A percentile compares a stretch with the other conserved stretches of the same genome.
Evolutionary conservation across 2,329 filamentous ascomycete genomes (phyloP).

Genomic region (Geosmithia flava): DNA sequence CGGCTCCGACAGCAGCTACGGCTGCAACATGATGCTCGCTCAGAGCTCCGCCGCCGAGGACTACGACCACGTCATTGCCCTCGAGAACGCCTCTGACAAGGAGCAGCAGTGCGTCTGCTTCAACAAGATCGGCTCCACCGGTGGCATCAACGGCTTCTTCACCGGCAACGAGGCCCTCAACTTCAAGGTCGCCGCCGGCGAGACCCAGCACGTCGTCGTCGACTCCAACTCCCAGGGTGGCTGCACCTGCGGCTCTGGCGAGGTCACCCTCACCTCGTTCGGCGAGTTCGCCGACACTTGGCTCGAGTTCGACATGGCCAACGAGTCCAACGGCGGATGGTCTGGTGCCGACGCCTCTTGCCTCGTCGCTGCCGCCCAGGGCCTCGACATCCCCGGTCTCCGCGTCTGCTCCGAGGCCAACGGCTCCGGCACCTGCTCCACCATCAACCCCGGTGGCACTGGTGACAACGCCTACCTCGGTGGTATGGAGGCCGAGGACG

Average conservation of each 20-base stretch:
- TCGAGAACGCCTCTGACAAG: conserved; percentile 22
- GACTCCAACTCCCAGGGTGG: conserved; percentile 35
- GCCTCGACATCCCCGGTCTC: conserved; percentile 19
- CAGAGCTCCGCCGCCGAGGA: conserved; percentile 16
- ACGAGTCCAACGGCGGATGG: conserved; percentile 30
- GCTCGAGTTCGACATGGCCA: conserved; percentile 37
- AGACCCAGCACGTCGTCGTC: conserved; percentile 27
- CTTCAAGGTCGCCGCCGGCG: conserved; percentile 25
- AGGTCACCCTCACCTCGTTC: conserved; percentile 18
- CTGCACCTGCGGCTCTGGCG: conserved; percentile 26
- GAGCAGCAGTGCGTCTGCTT: conserved; percentile 28
- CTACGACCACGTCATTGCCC: conserved; percentile 32
- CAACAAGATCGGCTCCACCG: conserved; percentile 38
- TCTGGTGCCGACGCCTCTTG: conserved; percentile 38
- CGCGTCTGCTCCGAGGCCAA: conserved; percentile 14
- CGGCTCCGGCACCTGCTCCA: conserved; percentile 26
- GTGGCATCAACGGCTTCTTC: conserved; percentile 35
- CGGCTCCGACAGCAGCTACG: conserved; percentile 26
- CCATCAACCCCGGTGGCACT: conserved; percentile 19
- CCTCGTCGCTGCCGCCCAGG: conserved; percentile 25
- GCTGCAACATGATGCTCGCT: conserved; percentile 40
- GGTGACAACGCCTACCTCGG: conserved; percentile 24
- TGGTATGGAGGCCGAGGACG: conserved; percentile 23
- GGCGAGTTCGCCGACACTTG: conserved; percentile 33
- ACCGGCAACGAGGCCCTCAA: conserved; percentile 23